phyloP scores from a whole-genome alignment of 768 basidiomycete genomes.

The Neoboletus subvelutipes region DNA sequence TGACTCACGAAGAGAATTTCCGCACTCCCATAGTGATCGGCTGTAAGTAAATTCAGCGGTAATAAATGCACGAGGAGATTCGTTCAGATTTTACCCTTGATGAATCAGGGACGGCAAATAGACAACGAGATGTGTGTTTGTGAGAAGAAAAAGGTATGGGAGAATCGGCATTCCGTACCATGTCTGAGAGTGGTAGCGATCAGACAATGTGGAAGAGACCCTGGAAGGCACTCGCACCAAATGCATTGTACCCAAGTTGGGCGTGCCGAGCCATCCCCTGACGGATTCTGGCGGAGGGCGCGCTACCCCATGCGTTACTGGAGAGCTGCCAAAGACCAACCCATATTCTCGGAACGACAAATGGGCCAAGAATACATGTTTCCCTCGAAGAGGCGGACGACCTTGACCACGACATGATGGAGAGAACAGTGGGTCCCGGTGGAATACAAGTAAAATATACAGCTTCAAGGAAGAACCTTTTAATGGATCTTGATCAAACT shows the following conservation, averaged over 20 bases:
- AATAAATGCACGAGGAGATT: not conserved
- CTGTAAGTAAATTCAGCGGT: conserved; percentile 37
- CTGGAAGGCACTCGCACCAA: conserved; percentile 33
- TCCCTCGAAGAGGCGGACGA: conserved; percentile 32
- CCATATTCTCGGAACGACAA: conserved; percentile 64
- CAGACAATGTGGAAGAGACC: conserved; percentile 13
- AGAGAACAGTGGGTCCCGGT: conserved; percentile 5
- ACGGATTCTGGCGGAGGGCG: conserved; percentile 61
- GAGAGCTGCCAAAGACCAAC: conserved; percentile 85
- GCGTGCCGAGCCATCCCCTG: conserved; percentile 65
- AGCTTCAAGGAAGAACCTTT: conserved; percentile 14
- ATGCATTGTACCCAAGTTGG: conserved; percentile 51
- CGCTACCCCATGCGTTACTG: conserved; percentile 82
- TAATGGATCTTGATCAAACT: conserved; percentile 31
- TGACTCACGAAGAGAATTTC: conserved; percentile 74
- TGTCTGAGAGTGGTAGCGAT: conserved; percentile 40
- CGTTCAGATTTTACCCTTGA: conserved; percentile 27
- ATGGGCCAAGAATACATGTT: conserved; percentile 56
- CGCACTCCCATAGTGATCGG: conserved; percentile 85
- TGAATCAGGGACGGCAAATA: conserved; percentile 3
- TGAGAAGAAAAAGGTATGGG: conserved; percentile 18
- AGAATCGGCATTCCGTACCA: conserved; percentile 43
- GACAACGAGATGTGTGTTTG: not conserved
- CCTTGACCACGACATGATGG: conserved; percentile 23
- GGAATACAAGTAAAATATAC: conserved; percentile 9